Percentiles rank a stretch among this genome's conserved stretches.
phyloP scores from a whole-genome alignment of 495 filamentous ascomycete species.

The Annulohypoxylon bovei region DNA sequence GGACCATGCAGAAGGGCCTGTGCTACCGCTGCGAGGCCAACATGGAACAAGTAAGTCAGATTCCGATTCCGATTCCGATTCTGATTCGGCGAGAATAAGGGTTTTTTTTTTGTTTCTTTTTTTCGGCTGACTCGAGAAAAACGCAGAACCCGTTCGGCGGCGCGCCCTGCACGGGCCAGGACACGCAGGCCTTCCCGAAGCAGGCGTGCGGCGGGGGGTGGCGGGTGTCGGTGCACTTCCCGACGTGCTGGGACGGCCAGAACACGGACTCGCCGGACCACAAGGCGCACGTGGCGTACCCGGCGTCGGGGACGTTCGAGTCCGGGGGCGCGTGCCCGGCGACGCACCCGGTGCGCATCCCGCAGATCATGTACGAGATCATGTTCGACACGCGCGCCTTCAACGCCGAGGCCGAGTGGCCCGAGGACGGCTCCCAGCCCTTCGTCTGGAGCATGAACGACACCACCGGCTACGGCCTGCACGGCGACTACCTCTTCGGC shows the following conservation, averaged over 20 bases:
- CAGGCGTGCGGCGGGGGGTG: constrained; percentile 58
- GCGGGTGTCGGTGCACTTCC: constrained; percentile 60
- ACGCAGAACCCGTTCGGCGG: constrained; percentile 61
- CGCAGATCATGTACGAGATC: constrained; percentile 62
- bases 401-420: constrained; percentile 57
- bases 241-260: constrained; percentile 66
- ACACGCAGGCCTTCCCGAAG: constrained; percentile 56
- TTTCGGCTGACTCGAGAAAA: too few species aligned
- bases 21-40: constrained; percentile 62
- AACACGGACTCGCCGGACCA: constrained; percentile 64
- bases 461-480: constrained; percentile 56
- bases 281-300: constrained; percentile 61
- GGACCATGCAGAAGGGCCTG: constrained; percentile 52
- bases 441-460: constrained; percentile 63
- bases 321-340: constrained; percentile 54
- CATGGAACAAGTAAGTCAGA: constrained; percentile 43
- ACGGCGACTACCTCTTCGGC: constrained; percentile 64
- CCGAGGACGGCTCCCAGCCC: constrained; percentile 54
- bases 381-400: constrained; percentile 60
- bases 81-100: too few species aligned
- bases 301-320: constrained; percentile 51
- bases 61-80: too few species aligned
- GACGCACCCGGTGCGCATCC: constrained; percentile 56
- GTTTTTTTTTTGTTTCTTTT: too few species aligned
- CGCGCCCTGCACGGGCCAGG: constrained; percentile 61